These are phyloP conservation scores for Jamesozyma lodderae DNA, from an alignment of 805 yeast genomes.

Conservation along the genomic window DNA sequence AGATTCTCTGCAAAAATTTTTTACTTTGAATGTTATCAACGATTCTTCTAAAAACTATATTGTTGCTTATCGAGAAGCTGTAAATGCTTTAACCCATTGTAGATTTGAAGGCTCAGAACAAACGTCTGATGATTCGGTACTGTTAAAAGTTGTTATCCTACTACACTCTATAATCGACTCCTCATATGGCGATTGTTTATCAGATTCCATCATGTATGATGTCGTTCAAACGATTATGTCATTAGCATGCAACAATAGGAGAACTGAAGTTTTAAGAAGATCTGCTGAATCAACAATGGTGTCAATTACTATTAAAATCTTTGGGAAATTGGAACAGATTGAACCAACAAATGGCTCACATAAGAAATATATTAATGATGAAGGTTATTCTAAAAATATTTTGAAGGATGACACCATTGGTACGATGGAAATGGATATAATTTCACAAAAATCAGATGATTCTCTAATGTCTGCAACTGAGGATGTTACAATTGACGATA, in stretches of 20 bases:
- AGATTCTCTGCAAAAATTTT: constrained; percentile 61
- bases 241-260: constrained; percentile 82
- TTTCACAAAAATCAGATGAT: neutral
- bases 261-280: constrained; percentile 80
- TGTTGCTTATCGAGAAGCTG: constrained; percentile 38
- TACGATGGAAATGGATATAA: constrained; percentile 3
- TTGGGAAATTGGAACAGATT: constrained; percentile 45
- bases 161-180: constrained; percentile 60
- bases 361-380: constrained; percentile 17
- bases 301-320: constrained; percentile 59
- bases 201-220: constrained; percentile 79
- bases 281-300: constrained; percentile 81
- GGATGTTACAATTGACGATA: neutral
- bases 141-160: constrained; percentile 70
- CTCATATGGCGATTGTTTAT: constrained; percentile 53
- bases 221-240: constrained; percentile 86
- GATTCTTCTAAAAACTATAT: constrained; percentile 51
- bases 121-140: constrained; percentile 81
- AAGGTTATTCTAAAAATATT: constrained; percentile 13
- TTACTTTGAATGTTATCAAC: constrained; percentile 60
- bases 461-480: neutral
- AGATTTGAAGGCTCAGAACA: constrained; percentile 94
- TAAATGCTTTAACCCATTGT: constrained; percentile 75
- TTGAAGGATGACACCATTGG: constrained; percentile 17
- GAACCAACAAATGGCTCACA: constrained; percentile 5